Base-by-base conservation (phyloP, 1,139 yeast genomes). In the Scheffersomyces quercinus region DNA sequence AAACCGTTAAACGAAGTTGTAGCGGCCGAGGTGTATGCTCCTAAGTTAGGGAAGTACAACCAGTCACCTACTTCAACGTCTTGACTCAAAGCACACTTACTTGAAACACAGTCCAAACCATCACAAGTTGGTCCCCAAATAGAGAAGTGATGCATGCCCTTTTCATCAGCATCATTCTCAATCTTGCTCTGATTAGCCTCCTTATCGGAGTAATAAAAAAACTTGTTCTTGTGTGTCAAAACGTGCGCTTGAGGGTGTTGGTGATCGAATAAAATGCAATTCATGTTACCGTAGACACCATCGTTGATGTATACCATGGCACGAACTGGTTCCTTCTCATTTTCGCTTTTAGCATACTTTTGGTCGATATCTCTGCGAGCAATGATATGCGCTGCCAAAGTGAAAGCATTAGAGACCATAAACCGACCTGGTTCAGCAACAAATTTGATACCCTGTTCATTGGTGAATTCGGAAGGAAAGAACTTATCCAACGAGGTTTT, bases 51-150 rank as follows among this genome's bases (percentile, higher is more conserved):
- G 67, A 93, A 91, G 66, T 84, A 88, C 47, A 93, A 66, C 98
- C 98, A 93, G 64, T 93, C 98, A 12, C 97, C 98, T 39, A 86
- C 85, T 35, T 74, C 72, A 40, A 90, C 82, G 39, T 83, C 81
- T 42, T 77, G 75, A 13, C 82, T 73, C 59, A 91, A 72, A 39
- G 56, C 55, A 46, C 81, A 69, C 35, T 70, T 73, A 41, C 74
- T 65, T 26, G 87, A 67, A 46, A 93, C 82, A 64, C 96, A 87
- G 65, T 93, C 99, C 52, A 93, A 75, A 4, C 98, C 97, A 66
- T 93, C 99, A 68, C 99, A 93, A 16, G 98, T 93, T 39, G 98
- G 99, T 7, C 99, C 99, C 98, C 98, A 93, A 47, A 93, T 77
- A 15, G 96, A 83, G 59, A 73, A 88, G 54, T 64, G 67, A 54